A percentile compares a stretch with the other conserved stretches of the same genome.
Conservation (phyloP, 306 rosid genomes). For the Citrullus amarus region DNA sequence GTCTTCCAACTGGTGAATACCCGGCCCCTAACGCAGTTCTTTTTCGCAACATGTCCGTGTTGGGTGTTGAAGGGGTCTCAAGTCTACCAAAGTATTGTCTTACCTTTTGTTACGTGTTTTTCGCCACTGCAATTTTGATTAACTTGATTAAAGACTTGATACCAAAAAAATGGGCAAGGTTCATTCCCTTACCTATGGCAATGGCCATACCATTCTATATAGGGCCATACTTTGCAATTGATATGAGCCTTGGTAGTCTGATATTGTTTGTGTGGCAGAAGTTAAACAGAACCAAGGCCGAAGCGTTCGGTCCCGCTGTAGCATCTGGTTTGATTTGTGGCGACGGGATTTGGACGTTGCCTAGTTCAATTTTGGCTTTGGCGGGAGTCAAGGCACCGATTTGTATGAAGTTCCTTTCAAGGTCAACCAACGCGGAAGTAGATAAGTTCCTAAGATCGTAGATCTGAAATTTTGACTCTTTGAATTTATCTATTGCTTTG, state of each 20-base stretch:
- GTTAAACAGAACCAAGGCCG: conserved; percentile 26
- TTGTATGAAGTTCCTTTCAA: conserved; percentile 40
- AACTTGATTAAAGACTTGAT: conserved; percentile 25
- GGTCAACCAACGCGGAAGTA: conserved; percentile 13
- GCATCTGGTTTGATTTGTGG: conserved; percentile 47
- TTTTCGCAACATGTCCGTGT: conserved; percentile 32
- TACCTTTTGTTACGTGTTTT: conserved; percentile 23
- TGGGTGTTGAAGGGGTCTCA: conserved; percentile 25
- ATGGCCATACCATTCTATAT: conserved; percentile 40
- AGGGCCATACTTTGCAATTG: conserved; percentile 35
- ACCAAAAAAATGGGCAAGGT: conserved; percentile 19
- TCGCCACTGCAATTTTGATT: conserved; percentile 20
- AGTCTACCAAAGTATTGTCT: conserved; percentile 30
- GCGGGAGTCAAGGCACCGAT: conserved; percentile 33
- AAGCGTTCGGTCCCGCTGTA: conserved; percentile 28
- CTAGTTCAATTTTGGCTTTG: conserved; percentile 29
- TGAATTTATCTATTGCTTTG: neutral
- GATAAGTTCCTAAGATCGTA: conserved; percentile 10
- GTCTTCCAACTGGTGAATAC: conserved; percentile 16
- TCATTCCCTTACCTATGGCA: conserved; percentile 38
- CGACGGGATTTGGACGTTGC: conserved; percentile 38
- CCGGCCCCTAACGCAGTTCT: conserved; percentile 30
- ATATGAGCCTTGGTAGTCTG: conserved; percentile 32
- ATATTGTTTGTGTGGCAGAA: conserved; percentile 29
- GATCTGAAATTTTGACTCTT: neutral